Percentiles rank a stretch among this genome's conserved stretches.
Evolutionary conservation across 1,284 basidiomycete species (phyloP).

Genomic region (Ustilago xerochloae): DNA sequence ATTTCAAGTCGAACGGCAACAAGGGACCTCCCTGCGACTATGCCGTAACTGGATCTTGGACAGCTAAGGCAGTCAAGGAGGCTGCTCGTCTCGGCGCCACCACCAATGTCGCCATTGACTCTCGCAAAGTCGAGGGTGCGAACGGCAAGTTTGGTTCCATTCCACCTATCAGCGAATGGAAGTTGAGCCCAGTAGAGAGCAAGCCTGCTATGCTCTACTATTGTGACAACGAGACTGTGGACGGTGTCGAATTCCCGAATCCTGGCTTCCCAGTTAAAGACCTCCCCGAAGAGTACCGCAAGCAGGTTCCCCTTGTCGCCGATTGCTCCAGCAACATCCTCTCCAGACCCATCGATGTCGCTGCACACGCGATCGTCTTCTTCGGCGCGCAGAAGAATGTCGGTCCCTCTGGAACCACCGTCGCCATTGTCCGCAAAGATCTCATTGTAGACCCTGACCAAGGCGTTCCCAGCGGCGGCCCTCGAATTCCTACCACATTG

Average conservation of each 20-base stretch:
- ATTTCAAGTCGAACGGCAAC: constrained; percentile 40
- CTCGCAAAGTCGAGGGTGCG: constrained; percentile 48
- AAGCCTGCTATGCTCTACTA: constrained; percentile 93
- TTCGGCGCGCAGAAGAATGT: constrained; percentile 99
- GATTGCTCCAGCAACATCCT: constrained; percentile 98
- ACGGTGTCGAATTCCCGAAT: constrained; percentile 88
- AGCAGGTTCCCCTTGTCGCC: constrained; percentile 82
- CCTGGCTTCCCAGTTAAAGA: constrained; percentile 86
- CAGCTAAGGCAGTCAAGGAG: constrained; percentile 64
- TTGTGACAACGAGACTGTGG: constrained; percentile 99
- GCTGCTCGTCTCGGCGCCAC: constrained; percentile 56
- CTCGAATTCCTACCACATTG: constrained; percentile 79
- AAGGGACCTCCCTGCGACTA: constrained; percentile 65
- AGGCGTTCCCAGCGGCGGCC: constrained; percentile 70
- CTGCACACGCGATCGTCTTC: constrained; percentile 81
- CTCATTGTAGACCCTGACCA: constrained; percentile 71
- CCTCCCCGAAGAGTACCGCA: constrained; percentile 73
- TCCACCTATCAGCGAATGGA: constrained; percentile 79
- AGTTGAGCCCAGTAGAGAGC: constrained; percentile 74
- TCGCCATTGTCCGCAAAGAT: constrained; percentile 91
- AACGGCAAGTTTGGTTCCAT: constrained; percentile 77
- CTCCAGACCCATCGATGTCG: constrained; percentile 89
- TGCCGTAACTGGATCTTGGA: constrained; percentile 64
- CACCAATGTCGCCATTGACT: constrained; percentile 56
- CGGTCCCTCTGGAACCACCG: constrained; percentile 91